Percentiles rank a stretch among this genome's conserved stretches.
Conservation (phyloP, 345 rosid genomes). For the Brassica nigra region DNA sequence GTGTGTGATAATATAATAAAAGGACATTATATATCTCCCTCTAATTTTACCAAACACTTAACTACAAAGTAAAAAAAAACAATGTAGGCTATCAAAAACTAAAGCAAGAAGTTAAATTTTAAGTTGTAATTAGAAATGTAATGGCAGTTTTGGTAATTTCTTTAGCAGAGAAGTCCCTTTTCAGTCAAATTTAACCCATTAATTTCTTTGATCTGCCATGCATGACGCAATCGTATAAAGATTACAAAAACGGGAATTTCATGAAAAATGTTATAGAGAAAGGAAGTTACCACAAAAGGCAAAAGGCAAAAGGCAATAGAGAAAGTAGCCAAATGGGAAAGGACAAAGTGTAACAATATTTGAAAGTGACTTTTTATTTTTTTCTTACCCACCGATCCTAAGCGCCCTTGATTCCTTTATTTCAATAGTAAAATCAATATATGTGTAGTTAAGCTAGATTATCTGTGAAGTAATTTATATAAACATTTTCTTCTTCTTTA, state of each 20-base stretch:
- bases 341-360: conserved; percentile 42
- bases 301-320: conserved; percentile 36
- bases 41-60: not conserved
- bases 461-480: not conserved
- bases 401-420: not conserved
- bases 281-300: conserved; percentile 2
- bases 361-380: conserved; percentile 27
- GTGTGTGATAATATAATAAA: no score
- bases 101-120: not conserved
- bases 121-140: not conserved
- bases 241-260: conserved; percentile 24
- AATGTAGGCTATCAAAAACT: not conserved
- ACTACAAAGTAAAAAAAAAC: not conserved
- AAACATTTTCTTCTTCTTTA: not conserved
- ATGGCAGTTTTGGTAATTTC: conserved; percentile 34
- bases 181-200: conserved; percentile 12
- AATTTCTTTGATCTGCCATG: conserved; percentile 31
- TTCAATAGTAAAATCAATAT: not conserved
- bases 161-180: not conserved
- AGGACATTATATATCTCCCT: not conserved
- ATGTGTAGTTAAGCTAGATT: not conserved
- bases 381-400: conserved; percentile 34
- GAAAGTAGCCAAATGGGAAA: conserved; percentile 41
- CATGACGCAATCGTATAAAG: conserved; percentile 22
- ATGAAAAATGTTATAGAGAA: conserved; percentile 17